phyloP scores from a whole-genome alignment of 2,329 filamentous ascomycete genomes.

The Magnaporthales sp. region DNA sequence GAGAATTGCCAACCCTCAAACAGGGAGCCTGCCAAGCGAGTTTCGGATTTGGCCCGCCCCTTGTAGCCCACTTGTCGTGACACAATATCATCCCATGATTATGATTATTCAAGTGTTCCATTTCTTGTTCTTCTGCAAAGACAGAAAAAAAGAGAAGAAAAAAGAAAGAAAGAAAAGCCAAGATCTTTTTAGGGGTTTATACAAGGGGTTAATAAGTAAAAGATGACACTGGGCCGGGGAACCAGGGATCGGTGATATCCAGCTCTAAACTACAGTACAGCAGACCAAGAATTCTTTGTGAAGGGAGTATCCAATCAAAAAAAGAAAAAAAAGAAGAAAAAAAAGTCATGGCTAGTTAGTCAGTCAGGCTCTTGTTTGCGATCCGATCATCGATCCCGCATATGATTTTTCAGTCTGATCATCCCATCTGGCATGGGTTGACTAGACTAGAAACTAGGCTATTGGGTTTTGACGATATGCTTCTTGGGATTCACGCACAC shows the following conservation, averaged over 20 bases:
- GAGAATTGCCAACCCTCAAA: constrained; percentile 16
- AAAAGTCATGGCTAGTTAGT: too few species aligned
- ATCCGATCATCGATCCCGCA: not conserved
- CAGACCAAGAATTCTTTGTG: not conserved
- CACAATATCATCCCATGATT: not conserved
- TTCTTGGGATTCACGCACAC: not conserved
- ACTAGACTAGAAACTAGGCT: not conserved
- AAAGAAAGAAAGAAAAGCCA: not conserved
- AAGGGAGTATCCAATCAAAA: not conserved
- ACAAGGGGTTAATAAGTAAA: not conserved
- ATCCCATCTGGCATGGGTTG: not conserved
- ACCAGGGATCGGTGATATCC: too few species aligned
- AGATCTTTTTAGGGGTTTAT: not conserved
- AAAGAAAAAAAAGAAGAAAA: too few species aligned
- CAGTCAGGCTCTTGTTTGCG: not conserved
- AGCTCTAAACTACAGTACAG: too few species aligned
- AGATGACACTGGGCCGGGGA: not conserved
- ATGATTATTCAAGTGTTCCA: not conserved
- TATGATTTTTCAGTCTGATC: not conserved
- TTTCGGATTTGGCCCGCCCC: constrained; percentile 21
- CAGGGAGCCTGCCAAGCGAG: constrained; percentile 28
- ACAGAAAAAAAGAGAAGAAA: not conserved
- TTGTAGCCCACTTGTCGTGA: not conserved
- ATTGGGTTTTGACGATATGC: not conserved
- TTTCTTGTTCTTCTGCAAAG: not conserved